A percentile compares a stretch with the other conserved stretches of the same genome.
Conservation (phyloP, 352 stramenopile genomes). For the Pythium diclinum region DNA sequence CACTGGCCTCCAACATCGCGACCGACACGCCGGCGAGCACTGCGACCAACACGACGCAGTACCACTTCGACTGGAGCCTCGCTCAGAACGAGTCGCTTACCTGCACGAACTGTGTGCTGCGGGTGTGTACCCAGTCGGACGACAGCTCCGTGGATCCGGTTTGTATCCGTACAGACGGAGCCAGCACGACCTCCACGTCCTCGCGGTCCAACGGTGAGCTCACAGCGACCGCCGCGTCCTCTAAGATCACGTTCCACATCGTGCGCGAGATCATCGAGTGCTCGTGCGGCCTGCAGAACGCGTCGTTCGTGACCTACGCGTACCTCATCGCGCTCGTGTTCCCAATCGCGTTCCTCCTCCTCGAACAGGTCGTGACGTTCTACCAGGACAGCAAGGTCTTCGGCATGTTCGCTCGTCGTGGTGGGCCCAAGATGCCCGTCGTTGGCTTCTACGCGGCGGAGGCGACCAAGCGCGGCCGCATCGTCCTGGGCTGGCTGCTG, state of each 20-base stretch:
- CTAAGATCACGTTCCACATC: constrained; percentile 44
- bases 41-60: constrained; percentile 20
- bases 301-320: constrained; percentile 39
- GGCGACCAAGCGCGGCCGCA: constrained; percentile 38
- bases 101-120: constrained; percentile 46
- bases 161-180: constrained; percentile 52
- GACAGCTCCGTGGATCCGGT: constrained; percentile 21
- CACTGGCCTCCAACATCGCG: constrained; percentile 14
- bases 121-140: constrained; percentile 31
- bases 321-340: constrained; percentile 40
- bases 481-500: constrained; percentile 33
- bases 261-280: constrained; percentile 48
- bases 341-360: constrained; percentile 36
- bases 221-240: background rate
- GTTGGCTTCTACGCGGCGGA: constrained; percentile 33
- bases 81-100: constrained; percentile 34
- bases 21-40: constrained; percentile 13
- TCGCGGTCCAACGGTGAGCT: constrained; percentile 2
- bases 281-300: constrained; percentile 41
- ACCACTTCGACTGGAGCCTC: constrained; percentile 49
- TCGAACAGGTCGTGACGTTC: constrained; percentile 58
- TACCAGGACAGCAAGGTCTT: constrained; percentile 53
- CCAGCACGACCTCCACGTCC: constrained; percentile 1
- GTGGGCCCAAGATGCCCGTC: constrained; percentile 29
- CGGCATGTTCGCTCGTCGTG: constrained; percentile 39